Percentiles rank a stretch among this genome's conserved stretches.
Conservation (phyloP, 768 basidiomycete genomes). For the Suillus lakei region DNA sequence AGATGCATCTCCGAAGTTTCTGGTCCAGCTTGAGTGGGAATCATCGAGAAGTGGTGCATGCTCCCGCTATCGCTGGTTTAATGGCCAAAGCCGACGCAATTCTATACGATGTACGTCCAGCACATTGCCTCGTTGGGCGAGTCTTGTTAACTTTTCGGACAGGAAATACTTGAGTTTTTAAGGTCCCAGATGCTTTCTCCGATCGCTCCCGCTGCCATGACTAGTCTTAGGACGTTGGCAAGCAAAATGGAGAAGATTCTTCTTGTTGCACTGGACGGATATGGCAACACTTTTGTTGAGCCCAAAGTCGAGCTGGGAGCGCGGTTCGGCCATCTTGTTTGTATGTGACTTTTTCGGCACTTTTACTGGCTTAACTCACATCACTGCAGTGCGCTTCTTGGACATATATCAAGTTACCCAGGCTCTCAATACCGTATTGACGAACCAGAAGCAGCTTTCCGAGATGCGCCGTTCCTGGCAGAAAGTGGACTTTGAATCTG, state of each 20-base stretch:
- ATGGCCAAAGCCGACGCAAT: constrained; percentile 92
- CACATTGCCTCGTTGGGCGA: constrained; percentile 1
- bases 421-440: constrained; percentile 85
- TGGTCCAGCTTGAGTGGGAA: constrained; percentile 77
- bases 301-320: constrained; percentile 91
- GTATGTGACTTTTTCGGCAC: constrained; percentile 50
- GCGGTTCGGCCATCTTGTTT: constrained; percentile 87
- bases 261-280: constrained; percentile 77
- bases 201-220: constrained; percentile 67
- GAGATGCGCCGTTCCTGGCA: constrained; percentile 91
- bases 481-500: constrained; percentile 89
- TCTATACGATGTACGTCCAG: constrained; percentile 81
- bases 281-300: constrained; percentile 88
- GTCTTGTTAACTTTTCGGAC: constrained; percentile 26
- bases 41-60: constrained; percentile 88
- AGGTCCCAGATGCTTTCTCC: constrained; percentile 84
- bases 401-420: constrained; percentile 94
- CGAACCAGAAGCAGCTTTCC: constrained; percentile 80
- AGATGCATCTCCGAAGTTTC: constrained; percentile 84
- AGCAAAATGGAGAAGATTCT: constrained; percentile 93
- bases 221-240: constrained; percentile 78
- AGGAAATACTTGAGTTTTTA: constrained; percentile 89
- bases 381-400: constrained; percentile 75
- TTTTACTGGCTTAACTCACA: constrained; percentile 13
- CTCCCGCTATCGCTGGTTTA: constrained; percentile 83